Evolutionary conservation across 306 rosid genomes (phyloP), one percentile per base, ranked within the genome.

Genomic region (Dalbergia oliveri): DNA sequence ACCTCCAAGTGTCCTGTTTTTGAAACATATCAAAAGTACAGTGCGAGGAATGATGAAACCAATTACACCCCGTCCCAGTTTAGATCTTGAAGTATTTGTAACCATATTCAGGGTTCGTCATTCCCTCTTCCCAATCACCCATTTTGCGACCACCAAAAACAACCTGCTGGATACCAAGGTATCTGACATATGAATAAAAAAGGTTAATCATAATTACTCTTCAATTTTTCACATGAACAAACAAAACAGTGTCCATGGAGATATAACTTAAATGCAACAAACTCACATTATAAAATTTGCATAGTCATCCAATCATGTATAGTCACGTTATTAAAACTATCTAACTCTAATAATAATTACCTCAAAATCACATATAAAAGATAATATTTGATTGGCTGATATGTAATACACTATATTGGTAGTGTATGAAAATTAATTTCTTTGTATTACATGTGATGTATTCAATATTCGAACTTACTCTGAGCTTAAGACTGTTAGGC

Each of bases 111-210:
- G 94, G 88, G 76, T 66, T 88, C 58, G 86, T 90, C 99, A 93
- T 91, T 78, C 97, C 98, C 69, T 93, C 98, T 83, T 95, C 99
- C 99, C 98, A 95, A 70, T 95, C 98, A 66, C 97, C 97, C 82
- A 93, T 85, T 67, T 81, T 74, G 4, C 90, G 94, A 35, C 99
- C 97, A 8, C 99, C 99, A 69, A 93, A 95, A 15, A 95, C 89
- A 44, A 93, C 43, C 83, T 91, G 98, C 79, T 93, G 98, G 77
- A 95, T 89, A 54, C 98, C 99, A 59, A 93, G 80, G 86, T 93
- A 95, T 69, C 99, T 93, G 98, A 34, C 11, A 71, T 76, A 35
- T 54, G 9, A 9, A 7, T 65, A 65, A 66, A 8, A 51, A 39
- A 39, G 68, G 56, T 73, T 62, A 54, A 31, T 41, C 66, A 77